A percentile compares a stretch with the other conserved stretches of the same genome.
These are phyloP conservation scores for Chaetomium fimeti DNA, from an alignment of 495 filamentous ascomycete genomes.

Conservation along the genomic window DNA sequence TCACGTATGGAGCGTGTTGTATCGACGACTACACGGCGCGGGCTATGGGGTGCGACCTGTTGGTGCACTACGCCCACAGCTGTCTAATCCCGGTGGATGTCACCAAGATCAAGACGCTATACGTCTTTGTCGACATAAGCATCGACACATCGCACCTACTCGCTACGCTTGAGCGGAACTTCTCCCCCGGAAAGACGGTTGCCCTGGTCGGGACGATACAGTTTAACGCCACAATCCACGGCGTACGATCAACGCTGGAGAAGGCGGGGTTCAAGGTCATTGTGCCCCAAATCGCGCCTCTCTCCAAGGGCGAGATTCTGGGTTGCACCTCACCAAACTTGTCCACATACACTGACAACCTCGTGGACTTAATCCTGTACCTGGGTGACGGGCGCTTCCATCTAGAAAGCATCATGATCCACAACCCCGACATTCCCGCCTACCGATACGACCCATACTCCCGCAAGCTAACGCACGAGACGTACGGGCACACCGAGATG, in stretches of 20 bases:
- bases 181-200: conserved; percentile 76
- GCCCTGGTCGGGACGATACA: conserved; percentile 97
- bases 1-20: conserved; percentile 98
- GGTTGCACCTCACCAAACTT: conserved; percentile 91
- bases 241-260: conserved; percentile 69
- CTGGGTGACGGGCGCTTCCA: conserved; percentile 96
- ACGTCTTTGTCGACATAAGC: conserved; percentile 96
- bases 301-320: conserved; percentile 91
- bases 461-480: conserved; percentile 82
- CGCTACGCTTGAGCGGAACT: conserved; percentile 85
- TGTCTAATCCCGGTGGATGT: conserved; percentile 95
- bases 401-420: conserved; percentile 97
- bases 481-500: conserved; percentile 87
- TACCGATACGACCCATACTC: conserved; percentile 98
- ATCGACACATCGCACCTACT: conserved; percentile 88
- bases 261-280: conserved; percentile 76
- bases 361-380: conserved; percentile 81
- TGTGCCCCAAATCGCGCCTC: conserved; percentile 87
- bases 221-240: conserved; percentile 95
- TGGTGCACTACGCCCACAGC: conserved; percentile 96
- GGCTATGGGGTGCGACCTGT: conserved; percentile 87
- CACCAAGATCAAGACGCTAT: conserved; percentile 91
- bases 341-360: conserved; percentile 41
- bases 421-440: conserved; percentile 84
- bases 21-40: conserved; percentile 98